phyloP scores from a whole-genome alignment of 2,329 filamentous ascomycete species.

The Ploettnerulaceae sp. region DNA sequence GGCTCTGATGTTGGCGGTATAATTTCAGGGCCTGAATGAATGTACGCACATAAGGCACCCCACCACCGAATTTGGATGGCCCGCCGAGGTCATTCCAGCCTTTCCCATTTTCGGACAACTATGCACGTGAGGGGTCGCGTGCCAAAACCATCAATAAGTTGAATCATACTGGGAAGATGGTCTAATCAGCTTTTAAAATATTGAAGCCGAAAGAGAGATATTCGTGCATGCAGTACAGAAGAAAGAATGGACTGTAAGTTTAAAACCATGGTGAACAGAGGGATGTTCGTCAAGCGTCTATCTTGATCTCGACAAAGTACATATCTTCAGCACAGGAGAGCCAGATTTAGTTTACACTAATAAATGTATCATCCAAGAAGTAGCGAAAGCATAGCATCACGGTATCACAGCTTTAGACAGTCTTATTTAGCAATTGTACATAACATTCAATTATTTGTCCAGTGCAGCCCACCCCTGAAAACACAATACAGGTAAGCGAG shows the following conservation, averaged over 20 bases:
- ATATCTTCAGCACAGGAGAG: no score
- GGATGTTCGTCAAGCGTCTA: no score
- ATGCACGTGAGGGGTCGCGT: constrained; percentile 5
- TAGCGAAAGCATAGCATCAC: not conserved
- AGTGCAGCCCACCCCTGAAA: constrained; percentile 6
- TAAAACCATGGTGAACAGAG: no score
- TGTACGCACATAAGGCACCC: constrained; percentile 5
- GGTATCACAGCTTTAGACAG: not conserved
- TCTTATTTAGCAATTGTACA: constrained; percentile 6
- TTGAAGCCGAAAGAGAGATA: no score
- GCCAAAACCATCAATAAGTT: no score
- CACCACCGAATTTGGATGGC: constrained; percentile 8
- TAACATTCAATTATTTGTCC: constrained; percentile 9
- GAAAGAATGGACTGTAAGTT: no score
- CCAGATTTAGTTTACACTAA: no score
- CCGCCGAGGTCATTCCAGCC: constrained; percentile 2
- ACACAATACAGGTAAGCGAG: not conserved
- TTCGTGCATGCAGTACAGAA: no score
- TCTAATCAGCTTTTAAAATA: no score
- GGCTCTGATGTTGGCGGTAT: constrained; percentile 3
- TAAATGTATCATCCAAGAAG: no score
- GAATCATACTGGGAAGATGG: no score
- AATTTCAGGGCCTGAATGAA: constrained; percentile 8
- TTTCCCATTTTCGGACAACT: not conserved
- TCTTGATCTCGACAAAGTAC: no score